phyloP scores from a whole-genome alignment of 805 yeast species.

The Candida silvicultrix region DNA sequence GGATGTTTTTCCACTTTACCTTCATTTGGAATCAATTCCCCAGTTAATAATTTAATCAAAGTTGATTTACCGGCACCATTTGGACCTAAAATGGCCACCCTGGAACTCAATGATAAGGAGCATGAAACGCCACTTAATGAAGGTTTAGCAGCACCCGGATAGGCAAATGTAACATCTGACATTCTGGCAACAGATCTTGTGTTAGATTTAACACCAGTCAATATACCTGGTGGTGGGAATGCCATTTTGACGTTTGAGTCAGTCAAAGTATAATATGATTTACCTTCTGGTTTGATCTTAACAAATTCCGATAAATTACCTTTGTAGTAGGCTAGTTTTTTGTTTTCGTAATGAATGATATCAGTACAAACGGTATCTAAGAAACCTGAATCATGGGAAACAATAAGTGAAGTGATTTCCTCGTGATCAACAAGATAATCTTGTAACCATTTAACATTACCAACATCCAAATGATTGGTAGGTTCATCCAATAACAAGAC shows the following conservation, averaged over 20 bases:
- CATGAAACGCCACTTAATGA: conserved; percentile 76
- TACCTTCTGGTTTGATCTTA: conserved; percentile 90
- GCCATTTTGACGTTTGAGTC: conserved; percentile 94
- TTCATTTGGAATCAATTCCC: conserved; percentile 76
- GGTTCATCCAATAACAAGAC: conserved; percentile 94
- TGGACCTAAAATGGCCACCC: conserved; percentile 96
- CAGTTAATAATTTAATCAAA: conserved; percentile 86
- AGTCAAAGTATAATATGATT: conserved; percentile 88
- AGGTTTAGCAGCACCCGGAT: conserved; percentile 86
- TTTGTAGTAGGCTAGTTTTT: conserved; percentile 89
- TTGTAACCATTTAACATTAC: conserved; percentile 89
- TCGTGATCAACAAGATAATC: conserved; percentile 78
- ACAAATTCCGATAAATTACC: conserved; percentile 94
- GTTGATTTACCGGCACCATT: conserved; percentile 99
- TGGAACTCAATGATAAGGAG: conserved; percentile 89
- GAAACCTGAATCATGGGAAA: conserved; percentile 97
- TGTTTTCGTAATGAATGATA: conserved; percentile 92
- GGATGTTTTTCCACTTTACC: conserved; percentile 98
- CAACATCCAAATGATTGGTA: conserved; percentile 94
- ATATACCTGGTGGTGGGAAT: conserved; percentile 96
- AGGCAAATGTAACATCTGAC: conserved; percentile 77
- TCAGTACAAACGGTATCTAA: conserved; percentile 94
- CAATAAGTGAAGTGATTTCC: conserved; percentile 89
- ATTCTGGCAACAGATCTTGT: conserved; percentile 91
- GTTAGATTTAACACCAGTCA: conserved; percentile 94